Base-by-base conservation (phyloP, 2,329 filamentous ascomycete genomes). In the Trichoderma sp. region DNA sequence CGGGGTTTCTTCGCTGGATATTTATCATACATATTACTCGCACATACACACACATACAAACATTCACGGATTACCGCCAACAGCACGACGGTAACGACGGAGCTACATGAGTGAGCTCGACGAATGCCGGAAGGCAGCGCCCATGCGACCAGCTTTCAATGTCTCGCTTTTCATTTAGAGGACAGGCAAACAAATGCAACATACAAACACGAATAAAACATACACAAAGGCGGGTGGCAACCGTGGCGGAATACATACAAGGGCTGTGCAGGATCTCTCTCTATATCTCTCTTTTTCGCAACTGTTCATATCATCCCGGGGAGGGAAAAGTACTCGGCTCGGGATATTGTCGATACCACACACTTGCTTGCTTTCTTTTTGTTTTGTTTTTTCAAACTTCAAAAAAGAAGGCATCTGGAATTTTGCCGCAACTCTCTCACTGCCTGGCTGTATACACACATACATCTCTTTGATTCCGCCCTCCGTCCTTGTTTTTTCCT, bases 231-330 rank as follows among this genome's bases (percentile, higher is more conserved):
- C 35, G 50, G 27, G 18, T 4, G 62, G 71, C 16, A 33, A 63
- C n/a, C 31, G 71, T 24, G 24, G 38, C 29, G 29, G 24, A 59
- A 67, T n/a, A 74, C 53, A 67, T 31, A 63, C 9, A 53, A 24
- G 31, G 50, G 69, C 27, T 73, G 45, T 74, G 38, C 71, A 74
- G 56, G 41, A 62, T 65, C 76, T 75, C 33, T 65, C 33, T 38
- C 7, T 76, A 75, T 76, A 74, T 45, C 45, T 63, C 14, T 64
- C 16, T 56, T 11, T 9, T 56, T 56, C 50, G 60, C 31, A 72
- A n/a, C n/a, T 29, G 21, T 73, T 56, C 31, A 73, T 38, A 53
- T n/a, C 27, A 78, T 74, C 71, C 75, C 38, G 38, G 29, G 29
- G 18, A 5, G 18, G 31, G 3, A 63, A 63, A 11, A 21, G 63